These are phyloP conservation scores for Verticillium longisporum DNA, from an alignment of 2,329 filamentous ascomycete species.

Conservation along the genomic window DNA sequence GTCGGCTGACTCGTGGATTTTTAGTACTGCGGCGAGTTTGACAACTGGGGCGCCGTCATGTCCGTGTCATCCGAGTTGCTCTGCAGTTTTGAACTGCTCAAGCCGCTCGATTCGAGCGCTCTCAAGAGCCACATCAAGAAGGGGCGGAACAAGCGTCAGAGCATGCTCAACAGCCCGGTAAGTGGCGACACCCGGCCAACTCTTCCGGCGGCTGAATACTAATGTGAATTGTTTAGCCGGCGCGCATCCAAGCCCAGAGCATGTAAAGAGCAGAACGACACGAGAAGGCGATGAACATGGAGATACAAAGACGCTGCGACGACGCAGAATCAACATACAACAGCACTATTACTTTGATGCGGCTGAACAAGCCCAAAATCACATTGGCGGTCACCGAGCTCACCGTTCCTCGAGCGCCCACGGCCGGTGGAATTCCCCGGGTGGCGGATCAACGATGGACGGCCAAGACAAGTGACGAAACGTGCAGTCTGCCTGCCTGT, in stretches of 20 bases:
- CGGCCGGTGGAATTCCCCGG: conserved; percentile 15
- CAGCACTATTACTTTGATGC: background rate
- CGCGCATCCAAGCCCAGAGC: conserved; percentile 6
- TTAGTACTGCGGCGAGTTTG: conserved; percentile 96
- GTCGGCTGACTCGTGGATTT: background rate
- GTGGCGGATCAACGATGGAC: conserved; percentile 6
- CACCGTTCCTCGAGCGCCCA: conserved; percentile 9
- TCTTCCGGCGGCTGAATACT: background rate
- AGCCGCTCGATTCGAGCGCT: conserved; percentile 90
- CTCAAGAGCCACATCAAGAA: conserved; percentile 99
- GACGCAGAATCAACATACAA: background rate
- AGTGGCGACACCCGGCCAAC: conserved; percentile 33
- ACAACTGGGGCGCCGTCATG: conserved; percentile 99
- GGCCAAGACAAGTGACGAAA: background rate
- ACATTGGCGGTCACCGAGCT: background rate
- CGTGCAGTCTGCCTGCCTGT: conserved; percentile 2
- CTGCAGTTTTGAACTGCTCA: conserved; percentile 94
- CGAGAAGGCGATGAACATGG: background rate
- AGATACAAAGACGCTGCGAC: background rate
- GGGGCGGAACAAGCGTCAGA: conserved; percentile 87
- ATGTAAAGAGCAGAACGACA: conserved; percentile 1
- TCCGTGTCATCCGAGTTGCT: conserved; percentile 89
- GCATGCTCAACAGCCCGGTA: conserved; percentile 94
- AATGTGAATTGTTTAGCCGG: background rate
- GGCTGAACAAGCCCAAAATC: background rate